phyloP scores from a whole-genome alignment of 192 early-diverging fungal species.

The Rhizophagus sp. region DNA sequence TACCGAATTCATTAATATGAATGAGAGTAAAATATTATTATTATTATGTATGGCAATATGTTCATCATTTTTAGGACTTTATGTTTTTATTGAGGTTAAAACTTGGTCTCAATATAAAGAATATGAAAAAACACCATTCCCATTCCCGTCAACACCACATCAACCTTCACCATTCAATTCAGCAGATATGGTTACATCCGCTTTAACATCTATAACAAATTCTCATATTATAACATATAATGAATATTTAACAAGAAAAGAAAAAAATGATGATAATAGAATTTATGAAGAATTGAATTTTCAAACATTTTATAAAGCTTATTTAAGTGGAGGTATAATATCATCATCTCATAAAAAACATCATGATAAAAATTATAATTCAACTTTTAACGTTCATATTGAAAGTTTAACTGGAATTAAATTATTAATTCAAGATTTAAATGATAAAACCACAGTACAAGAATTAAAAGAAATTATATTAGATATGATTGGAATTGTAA shows the following conservation, averaged over 20 bases:
- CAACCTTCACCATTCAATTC: not conserved
- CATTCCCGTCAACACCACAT: too few species aligned
- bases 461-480: not conserved
- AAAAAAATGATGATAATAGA: not conserved
- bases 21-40: not conserved
- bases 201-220: not conserved
- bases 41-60: not conserved
- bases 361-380: not conserved
- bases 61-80: not conserved
- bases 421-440: not conserved
- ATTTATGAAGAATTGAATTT: not conserved
- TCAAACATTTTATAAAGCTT: not conserved
- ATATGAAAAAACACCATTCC: not conserved
- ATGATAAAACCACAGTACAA: not conserved
- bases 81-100: not conserved
- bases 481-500: not conserved
- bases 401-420: not conserved
- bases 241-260: not conserved
- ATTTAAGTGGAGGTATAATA: not conserved
- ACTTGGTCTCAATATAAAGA: not conserved
- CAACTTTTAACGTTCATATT: not conserved
- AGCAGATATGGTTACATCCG: not conserved
- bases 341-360: not conserved
- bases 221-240: not conserved
- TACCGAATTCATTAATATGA: not conserved